Conservation (phyloP, 176 grass and related monocot genomes). For the Oryza glumipatula region DNA sequence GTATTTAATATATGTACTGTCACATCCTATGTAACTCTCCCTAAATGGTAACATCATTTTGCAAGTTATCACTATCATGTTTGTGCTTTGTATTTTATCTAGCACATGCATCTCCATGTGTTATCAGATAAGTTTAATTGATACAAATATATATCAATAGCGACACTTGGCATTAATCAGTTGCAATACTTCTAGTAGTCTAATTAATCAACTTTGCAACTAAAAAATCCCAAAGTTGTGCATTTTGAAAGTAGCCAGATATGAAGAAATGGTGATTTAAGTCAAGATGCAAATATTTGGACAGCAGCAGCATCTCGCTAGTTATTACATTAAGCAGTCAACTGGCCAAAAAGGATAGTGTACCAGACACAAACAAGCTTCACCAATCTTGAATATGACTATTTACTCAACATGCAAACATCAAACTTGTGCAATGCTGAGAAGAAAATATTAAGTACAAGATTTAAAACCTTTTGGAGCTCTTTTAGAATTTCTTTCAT, state of each 20-base stretch:
- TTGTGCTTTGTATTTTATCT: slow-evolving; percentile 21
- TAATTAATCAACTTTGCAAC: not conserved
- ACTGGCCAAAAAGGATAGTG: not conserved
- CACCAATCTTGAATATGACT: slow-evolving; percentile 13
- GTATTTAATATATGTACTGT: not conserved
- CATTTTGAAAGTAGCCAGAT: not conserved
- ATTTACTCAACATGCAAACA: slow-evolving; percentile 27
- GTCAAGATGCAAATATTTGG: slow-evolving; percentile 1
- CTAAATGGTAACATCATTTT: slow-evolving; percentile 23
- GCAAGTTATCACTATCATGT: slow-evolving; percentile 16
- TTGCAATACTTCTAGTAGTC: not conserved
- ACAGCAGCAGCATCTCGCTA: not conserved
- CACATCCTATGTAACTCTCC: slow-evolving; percentile 8
- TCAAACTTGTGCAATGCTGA: not conserved
- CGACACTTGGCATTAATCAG: not conserved
- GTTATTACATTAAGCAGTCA: slow-evolving; percentile 3
- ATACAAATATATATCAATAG: slow-evolving; percentile 21
- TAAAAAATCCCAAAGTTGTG: not conserved
- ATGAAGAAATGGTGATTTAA: not conserved
- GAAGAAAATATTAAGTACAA: slow-evolving; percentile 19
- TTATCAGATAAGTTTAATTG: slow-evolving; percentile 1
- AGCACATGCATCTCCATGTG: slow-evolving; percentile 1
- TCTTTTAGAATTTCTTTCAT: slow-evolving; percentile 72
- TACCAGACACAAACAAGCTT: not conserved
- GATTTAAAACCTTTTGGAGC: slow-evolving; percentile 70